Evolutionary conservation across 768 basidiomycete genomes (phyloP), one percentile per base, ranked within the genome.

Genomic region (Rhodocollybia butyracea): DNA sequence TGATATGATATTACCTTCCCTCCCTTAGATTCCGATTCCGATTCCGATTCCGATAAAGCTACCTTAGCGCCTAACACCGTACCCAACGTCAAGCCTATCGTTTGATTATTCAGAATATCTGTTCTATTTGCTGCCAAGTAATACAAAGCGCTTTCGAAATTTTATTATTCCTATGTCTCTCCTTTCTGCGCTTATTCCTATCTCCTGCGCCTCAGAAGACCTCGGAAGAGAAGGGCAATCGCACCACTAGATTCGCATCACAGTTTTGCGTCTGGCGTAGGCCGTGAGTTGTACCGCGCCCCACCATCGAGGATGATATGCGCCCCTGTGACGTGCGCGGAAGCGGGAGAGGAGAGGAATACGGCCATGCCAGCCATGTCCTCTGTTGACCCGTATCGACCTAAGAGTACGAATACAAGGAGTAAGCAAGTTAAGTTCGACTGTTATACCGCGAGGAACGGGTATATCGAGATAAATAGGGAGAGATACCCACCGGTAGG

Each of bases 241-340:
- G 10, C 19, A n/a, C 15, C 15, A n/a, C n/a, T n/a, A n/a, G n/a
- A n/a, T 45, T 45, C 17, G 32, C 13, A 6, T 31, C 22, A 54
- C 41, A 54, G 31, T 31, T 54, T 54, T 3, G 19, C 21, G 4
- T 17, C 4, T 17, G 12, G 17, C 10, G 22, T 45, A 21, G 43
- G 42, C 42, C 54, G 36, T 15, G 29, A 17, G 7, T 21, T 24
- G 46, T 46, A 76, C 41, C 79, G 65, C 11, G 77, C 66, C 5
- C 88, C 88, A 24, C 91, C 91, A 59, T 93, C 91, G 10, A 91
- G 68, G 3, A 87, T 61, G 42, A 84, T 86, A 57, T 91, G 86
- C 19, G 79, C 76, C 11, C 88, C 90, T 1, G 90, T 91, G 45
- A 91, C 73, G 57, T 91, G 89, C 2, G 88, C 79, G 2, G 83